These are phyloP conservation scores for Aegilops sharonensis DNA, from an alignment of 176 grass and related monocot genomes.

Conservation along the genomic window DNA sequence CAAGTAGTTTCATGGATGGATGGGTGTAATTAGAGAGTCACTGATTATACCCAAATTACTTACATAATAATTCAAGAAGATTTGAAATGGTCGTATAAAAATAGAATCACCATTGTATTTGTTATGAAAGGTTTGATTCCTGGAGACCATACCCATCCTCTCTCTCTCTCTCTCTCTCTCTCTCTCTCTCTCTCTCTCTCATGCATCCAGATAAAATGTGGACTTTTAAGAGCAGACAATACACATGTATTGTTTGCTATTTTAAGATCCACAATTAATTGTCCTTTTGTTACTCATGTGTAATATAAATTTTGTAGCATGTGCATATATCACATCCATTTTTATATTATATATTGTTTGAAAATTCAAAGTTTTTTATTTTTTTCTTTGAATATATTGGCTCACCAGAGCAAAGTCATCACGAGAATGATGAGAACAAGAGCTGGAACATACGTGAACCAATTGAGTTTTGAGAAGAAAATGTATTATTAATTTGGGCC, in stretches of 20 bases:
- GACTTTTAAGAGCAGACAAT: too few relatives aligned
- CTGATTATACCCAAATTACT: neutral
- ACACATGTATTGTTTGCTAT: too few relatives aligned
- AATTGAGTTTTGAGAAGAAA: constrained; percentile 4
- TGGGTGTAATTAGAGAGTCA: neutral
- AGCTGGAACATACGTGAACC: constrained; percentile 1
- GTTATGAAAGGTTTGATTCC: too few relatives aligned
- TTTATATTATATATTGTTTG: too few relatives aligned
- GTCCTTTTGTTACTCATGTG: too few relatives aligned
- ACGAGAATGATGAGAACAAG: neutral
- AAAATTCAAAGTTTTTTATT: neutral
- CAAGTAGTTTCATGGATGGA: neutral
- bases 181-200: too few relatives aligned
- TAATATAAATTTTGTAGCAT: neutral
- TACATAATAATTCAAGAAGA: neutral
- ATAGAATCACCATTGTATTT: too few relatives aligned
- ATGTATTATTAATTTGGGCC: neutral
- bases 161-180: too few relatives aligned
- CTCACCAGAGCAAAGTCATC: neutral
- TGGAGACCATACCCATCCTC: too few relatives aligned
- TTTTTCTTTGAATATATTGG: neutral
- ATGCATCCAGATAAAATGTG: too few relatives aligned
- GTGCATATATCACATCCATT: neutral
- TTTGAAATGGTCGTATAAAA: neutral
- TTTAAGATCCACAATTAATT: too few relatives aligned